Evolutionary conservation across 2,329 filamentous ascomycete species (phyloP).

Genomic region (Sporothrix euskadiensis): DNA sequence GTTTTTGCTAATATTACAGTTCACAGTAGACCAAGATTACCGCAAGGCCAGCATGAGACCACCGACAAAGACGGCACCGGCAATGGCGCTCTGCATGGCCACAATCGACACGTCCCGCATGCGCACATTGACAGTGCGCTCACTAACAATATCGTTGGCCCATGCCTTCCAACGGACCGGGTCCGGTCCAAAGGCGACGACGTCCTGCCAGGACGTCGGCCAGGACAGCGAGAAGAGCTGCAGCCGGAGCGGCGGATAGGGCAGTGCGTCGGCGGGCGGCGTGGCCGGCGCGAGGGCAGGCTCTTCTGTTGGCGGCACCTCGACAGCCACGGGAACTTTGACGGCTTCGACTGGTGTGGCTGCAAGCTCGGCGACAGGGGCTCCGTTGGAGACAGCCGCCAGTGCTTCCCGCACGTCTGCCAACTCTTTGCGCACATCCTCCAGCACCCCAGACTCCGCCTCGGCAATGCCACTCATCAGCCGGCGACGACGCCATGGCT

Average conservation of each 20-base stretch:
- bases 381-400: conserved; percentile 31
- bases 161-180: conserved; percentile 51
- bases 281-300: neutral
- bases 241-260: neutral
- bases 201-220: conserved; percentile 46
- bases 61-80: conserved; percentile 53
- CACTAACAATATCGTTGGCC: conserved; percentile 63
- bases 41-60: conserved; percentile 23
- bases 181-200: conserved; percentile 40
- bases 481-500: conserved; percentile 83
- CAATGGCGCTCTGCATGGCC: conserved; percentile 65
- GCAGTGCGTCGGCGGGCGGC: neutral
- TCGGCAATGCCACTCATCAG: conserved; percentile 82
- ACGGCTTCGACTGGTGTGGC: neutral
- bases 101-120: conserved; percentile 72
- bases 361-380: neutral
- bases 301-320: neutral
- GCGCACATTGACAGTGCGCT: conserved; percentile 61
- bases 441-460: conserved; percentile 63
- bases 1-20: conserved; percentile 7
- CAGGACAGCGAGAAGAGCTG: conserved; percentile 14
- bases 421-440: conserved; percentile 51
- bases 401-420: conserved; percentile 39
- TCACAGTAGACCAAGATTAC: neutral
- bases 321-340: neutral